These are phyloP conservation scores for Teunomyces tritomae DNA, from an alignment of 805 yeast genomes.

Conservation along the genomic window DNA sequence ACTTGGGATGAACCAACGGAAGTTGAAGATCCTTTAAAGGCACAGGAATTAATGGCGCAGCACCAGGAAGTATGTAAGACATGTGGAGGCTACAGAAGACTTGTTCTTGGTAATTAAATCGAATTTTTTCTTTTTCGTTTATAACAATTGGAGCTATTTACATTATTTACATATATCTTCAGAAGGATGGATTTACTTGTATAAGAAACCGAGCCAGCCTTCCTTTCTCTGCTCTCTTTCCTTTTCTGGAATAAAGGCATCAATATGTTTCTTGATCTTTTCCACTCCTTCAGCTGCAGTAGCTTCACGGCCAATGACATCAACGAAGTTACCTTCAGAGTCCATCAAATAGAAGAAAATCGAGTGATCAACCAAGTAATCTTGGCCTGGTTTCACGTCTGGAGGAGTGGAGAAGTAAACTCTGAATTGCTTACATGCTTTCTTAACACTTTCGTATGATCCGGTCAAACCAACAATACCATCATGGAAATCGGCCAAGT, in stretches of 20 bases:
- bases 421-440: conserved; percentile 82
- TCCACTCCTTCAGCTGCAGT: conserved; percentile 74
- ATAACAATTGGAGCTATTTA: neutral
- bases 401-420: conserved; percentile 98
- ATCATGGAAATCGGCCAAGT: conserved; percentile 86
- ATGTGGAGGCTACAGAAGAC: conserved; percentile 49
- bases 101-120: conserved; percentile 15
- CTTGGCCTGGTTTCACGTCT: conserved; percentile 91
- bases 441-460: conserved; percentile 77
- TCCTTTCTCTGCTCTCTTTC: conserved; percentile 65
- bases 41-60: conserved; percentile 45
- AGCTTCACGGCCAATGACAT: conserved; percentile 90
- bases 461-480: conserved; percentile 91
- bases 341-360: conserved; percentile 97
- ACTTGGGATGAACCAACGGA: conserved; percentile 49
- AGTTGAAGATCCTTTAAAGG: conserved; percentile 44
- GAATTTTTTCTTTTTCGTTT: neutral
- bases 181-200: conserved; percentile 31
- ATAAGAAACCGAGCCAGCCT: conserved; percentile 58
- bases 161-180: neutral
- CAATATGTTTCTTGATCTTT: conserved; percentile 72
- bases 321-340: conserved; percentile 94
- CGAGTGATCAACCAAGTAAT: conserved; percentile 94
- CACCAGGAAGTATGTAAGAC: conserved; percentile 47
- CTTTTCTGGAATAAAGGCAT: conserved; percentile 68